A percentile compares a stretch with the other conserved stretches of the same genome.
These are phyloP conservation scores for Blastobotrys aristatus DNA, from an alignment of 1,139 yeast species.

Conservation along the genomic window DNA sequence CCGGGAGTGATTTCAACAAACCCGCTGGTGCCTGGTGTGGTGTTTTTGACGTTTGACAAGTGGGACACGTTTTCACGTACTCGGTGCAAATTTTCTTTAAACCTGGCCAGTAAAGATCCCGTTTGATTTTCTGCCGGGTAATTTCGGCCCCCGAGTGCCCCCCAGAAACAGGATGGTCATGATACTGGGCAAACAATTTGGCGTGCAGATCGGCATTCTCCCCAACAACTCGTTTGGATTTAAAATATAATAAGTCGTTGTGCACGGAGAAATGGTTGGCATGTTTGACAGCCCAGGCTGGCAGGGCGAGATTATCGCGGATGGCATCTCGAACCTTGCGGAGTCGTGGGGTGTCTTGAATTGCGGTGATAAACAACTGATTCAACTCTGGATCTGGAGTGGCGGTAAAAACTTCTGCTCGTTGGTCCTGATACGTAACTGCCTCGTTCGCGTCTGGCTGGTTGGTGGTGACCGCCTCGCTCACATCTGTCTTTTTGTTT, in stretches of 20 bases:
- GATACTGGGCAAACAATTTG: background rate
- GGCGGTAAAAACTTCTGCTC: no score
- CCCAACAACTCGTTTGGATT: background rate
- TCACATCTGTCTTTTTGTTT: no score
- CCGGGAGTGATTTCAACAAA: slow-evolving; percentile 1
- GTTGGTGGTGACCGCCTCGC: no score
- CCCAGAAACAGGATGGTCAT: background rate
- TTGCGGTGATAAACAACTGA: no score
- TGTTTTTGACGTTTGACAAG: slow-evolving; percentile 1
- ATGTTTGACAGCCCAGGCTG: no score
- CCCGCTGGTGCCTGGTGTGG: background rate
- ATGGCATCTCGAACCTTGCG: no score
- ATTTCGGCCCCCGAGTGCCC: background rate
- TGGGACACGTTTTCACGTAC: background rate
- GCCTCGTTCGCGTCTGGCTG: no score
- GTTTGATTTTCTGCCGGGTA: background rate
- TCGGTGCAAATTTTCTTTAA: background rate
- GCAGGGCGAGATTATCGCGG: no score
- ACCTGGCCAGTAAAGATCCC: background rate
- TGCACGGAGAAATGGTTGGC: no score
- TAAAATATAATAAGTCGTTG: background rate
- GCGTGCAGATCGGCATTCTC: background rate
- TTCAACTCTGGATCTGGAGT: no score
- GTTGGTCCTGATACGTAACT: no score
- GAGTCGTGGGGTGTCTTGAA: no score